Percentiles rank a stretch among this genome's conserved stretches.
These are phyloP conservation scores for Malus hybrid DNA, from an alignment of 331 rosid genomes.

Conservation along the genomic window DNA sequence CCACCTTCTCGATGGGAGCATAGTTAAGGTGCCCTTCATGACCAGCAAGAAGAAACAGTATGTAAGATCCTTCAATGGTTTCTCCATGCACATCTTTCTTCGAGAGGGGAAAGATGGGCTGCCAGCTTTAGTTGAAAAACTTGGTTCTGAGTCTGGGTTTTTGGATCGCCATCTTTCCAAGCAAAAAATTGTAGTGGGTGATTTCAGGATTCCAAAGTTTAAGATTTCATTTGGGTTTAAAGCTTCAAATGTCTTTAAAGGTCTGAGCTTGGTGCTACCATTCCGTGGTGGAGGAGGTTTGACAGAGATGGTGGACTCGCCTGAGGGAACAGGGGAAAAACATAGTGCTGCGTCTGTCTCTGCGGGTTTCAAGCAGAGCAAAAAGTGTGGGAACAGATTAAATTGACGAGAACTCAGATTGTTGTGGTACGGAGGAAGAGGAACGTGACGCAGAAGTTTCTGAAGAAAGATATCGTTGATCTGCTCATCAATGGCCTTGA, in stretches of 20 bases:
- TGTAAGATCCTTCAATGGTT: no score
- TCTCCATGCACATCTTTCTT: no score
- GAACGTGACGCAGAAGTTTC: constrained; percentile 85
- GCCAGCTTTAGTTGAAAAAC: no score
- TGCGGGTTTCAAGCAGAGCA: no score
- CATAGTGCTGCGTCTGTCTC: no score
- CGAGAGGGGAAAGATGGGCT: no score
- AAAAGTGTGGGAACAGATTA: constrained; percentile 24
- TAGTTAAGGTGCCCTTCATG: no score
- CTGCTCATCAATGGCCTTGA: constrained; percentile 64
- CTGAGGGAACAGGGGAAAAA: background rate
- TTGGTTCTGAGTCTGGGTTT: no score
- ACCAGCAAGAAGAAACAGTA: no score
- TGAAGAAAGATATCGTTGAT: constrained; percentile 84
- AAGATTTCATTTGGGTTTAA: constrained; percentile 68
- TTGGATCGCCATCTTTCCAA: no score
- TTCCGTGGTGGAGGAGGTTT: constrained; percentile 53
- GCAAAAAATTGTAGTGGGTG: constrained; percentile 32
- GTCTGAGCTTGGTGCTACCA: constrained; percentile 60
- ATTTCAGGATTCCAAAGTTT: constrained; percentile 66
- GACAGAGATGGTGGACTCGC: constrained; percentile 73
- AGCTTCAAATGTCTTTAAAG: constrained; percentile 42
- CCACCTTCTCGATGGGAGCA: no score
- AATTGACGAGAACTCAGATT: constrained; percentile 79
- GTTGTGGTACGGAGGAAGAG: constrained; percentile 84